These are phyloP conservation scores for Beauveria sp. DNA, from an alignment of 2,329 filamentous ascomycete species.

Conservation along the genomic window DNA sequence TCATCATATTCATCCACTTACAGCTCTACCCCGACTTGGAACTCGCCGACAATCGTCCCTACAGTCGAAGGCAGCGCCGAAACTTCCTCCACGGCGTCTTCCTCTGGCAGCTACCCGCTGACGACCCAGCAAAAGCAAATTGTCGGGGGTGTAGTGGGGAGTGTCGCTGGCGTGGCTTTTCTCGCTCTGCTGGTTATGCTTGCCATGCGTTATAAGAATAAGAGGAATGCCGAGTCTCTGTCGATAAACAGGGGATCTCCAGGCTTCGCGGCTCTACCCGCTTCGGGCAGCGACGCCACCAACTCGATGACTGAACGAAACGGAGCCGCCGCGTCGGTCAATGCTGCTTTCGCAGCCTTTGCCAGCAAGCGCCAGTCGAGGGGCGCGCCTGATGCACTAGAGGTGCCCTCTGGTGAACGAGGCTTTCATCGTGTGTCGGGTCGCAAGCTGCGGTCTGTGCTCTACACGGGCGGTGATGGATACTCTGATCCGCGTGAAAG, in stretches of 20 bases:
- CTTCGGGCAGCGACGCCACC: conserved; percentile 15
- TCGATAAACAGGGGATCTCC: conserved; percentile 19
- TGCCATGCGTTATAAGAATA: conserved; percentile 49
- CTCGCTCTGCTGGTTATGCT: conserved; percentile 46
- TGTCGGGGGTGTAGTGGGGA: conserved; percentile 50
- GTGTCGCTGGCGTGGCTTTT: conserved; percentile 50
- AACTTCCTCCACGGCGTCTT: conserved; percentile 9
- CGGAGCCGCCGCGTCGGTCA: conserved; percentile 30
- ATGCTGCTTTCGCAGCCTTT: conserved; percentile 40
- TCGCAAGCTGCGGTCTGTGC: conserved; percentile 55
- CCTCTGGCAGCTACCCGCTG: conserved; percentile 17
- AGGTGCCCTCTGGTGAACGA: conserved; percentile 35
- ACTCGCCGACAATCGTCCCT: conserved; percentile 16
- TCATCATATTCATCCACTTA: conserved; percentile 2
- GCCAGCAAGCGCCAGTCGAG: conserved; percentile 29
- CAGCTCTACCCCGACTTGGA: conserved; percentile 2
- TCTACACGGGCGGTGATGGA: conserved; percentile 55
- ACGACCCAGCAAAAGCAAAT: conserved; percentile 31
- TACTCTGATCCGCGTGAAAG: conserved; percentile 44
- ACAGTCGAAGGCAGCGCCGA: conserved; percentile 16
- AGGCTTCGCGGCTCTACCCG: conserved; percentile 16
- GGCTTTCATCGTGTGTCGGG: conserved; percentile 60
- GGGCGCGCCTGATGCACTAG: conserved; percentile 14
- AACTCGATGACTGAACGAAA: conserved; percentile 38
- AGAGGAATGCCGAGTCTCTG: conserved; percentile 24